Conservation (phyloP, 2,329 filamentous ascomycete genomes). For the Xylariaceae sp. region DNA sequence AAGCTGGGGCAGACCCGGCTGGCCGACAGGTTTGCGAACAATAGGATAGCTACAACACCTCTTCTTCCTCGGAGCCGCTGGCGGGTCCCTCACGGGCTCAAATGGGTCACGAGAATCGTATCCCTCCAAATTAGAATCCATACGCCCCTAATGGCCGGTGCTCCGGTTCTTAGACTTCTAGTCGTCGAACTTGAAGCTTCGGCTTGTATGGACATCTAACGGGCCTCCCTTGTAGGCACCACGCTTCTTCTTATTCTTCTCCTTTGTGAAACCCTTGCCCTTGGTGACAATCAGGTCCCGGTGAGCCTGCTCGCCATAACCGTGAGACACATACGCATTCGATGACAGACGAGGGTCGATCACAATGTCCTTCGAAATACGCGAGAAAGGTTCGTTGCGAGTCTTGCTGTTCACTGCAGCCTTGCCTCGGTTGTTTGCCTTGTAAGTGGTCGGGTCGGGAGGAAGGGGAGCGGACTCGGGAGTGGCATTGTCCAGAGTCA, state of each 20-base stretch:
- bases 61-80: constrained; percentile 9
- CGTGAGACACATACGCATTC: constrained; percentile 77
- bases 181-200: constrained; percentile 92
- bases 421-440: constrained; percentile 36
- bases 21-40: background rate
- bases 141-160: constrained; percentile 9
- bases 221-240: constrained; percentile 84
- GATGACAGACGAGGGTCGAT: constrained; percentile 67
- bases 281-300: constrained; percentile 84
- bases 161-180: constrained; percentile 39
- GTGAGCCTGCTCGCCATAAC: constrained; percentile 84
- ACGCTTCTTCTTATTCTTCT: constrained; percentile 98
- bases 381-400: constrained; percentile 68
- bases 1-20: background rate
- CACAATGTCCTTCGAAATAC: constrained; percentile 62
- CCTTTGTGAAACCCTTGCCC: constrained; percentile 97
- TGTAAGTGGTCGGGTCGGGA: constrained; percentile 43
- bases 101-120: background rate
- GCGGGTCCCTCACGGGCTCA: background rate
- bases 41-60: background rate
- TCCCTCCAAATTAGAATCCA: background rate
- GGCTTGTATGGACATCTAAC: constrained; percentile 77
- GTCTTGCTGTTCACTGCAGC: constrained; percentile 35
- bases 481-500: constrained; percentile 50
- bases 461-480: constrained; percentile 50